Percentiles rank a stretch among this genome's conserved stretches.
Conservation (phyloP, 768 basidiomycete genomes). For the Fomitopsis pulvina region DNA sequence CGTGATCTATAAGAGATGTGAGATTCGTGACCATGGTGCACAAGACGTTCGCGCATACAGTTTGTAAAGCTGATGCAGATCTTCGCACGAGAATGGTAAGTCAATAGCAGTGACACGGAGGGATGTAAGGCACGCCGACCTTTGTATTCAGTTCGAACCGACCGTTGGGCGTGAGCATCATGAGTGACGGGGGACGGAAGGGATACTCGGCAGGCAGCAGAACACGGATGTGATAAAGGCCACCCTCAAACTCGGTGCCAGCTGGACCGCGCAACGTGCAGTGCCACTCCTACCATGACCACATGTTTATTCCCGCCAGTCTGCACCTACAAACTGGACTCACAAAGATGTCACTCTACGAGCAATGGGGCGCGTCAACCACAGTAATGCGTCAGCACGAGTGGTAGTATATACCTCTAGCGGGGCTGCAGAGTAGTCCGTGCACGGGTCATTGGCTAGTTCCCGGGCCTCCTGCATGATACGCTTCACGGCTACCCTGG, state of each 20-base stretch:
- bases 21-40: background rate
- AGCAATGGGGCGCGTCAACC: background rate
- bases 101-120: background rate
- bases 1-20: constrained; percentile 59
- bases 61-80: constrained; percentile 92
- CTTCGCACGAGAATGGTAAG: constrained; percentile 31
- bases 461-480: constrained; percentile 96
- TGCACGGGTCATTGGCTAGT: constrained; percentile 74
- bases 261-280: constrained; percentile 89
- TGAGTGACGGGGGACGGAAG: constrained; percentile 91
- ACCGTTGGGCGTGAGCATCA: constrained; percentile 96
- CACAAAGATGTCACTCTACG: constrained; percentile 85
- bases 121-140: constrained; percentile 45
- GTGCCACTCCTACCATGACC: constrained; percentile 76
- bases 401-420: constrained; percentile 52
- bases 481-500: constrained; percentile 76
- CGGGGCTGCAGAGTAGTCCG: constrained; percentile 79
- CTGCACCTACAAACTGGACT: constrained; percentile 26
- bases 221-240: constrained; percentile 94
- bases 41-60: constrained; percentile 43
- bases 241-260: constrained; percentile 90
- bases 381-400: background rate
- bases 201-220: constrained; percentile 91
- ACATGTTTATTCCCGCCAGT: background rate
- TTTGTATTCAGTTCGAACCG: constrained; percentile 95